phyloP scores from a whole-genome alignment of 2,329 filamentous ascomycete species.

The Clonostachys rhizophaga region DNA sequence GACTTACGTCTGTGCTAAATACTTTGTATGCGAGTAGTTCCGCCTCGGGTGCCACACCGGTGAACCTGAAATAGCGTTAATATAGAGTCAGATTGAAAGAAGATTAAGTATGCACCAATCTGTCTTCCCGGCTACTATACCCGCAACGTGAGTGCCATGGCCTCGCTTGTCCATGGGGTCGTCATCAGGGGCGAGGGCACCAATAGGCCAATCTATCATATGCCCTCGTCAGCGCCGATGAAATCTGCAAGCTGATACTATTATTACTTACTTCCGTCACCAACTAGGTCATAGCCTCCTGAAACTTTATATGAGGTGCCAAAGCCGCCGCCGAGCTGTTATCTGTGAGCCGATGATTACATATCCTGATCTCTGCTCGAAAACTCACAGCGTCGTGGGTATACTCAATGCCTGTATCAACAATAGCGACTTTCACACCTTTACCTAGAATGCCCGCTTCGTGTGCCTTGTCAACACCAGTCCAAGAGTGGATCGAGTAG shows the following conservation, averaged over 20 bases:
- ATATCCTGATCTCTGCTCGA: neutral
- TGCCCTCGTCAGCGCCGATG: conserved; percentile 8
- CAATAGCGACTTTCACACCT: conserved; percentile 14
- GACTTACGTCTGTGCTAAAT: conserved; percentile 5
- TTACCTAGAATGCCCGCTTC: conserved; percentile 11
- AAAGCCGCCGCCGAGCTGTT: conserved; percentile 14
- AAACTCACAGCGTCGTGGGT: conserved; percentile 7
- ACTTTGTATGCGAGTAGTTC: conserved; percentile 19
- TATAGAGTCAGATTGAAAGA: no score
- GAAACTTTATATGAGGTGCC: conserved; percentile 14
- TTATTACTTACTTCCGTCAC: conserved; percentile 21
- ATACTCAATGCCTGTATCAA: conserved; percentile 17
- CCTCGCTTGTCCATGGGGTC: conserved; percentile 17
- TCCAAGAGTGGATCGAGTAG: conserved; percentile 8
- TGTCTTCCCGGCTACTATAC: conserved; percentile 19
- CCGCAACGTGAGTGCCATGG: conserved; percentile 20
- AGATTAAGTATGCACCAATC: conserved; percentile 17
- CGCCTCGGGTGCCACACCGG: conserved; percentile 19
- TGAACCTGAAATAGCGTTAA: conserved; percentile 4
- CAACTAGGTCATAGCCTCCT: conserved; percentile 15
- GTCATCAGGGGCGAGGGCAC: conserved; percentile 19
- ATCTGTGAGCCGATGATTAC: neutral
- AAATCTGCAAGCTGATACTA: no score
- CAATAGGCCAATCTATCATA: conserved; percentile 10
- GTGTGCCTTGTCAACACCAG: conserved; percentile 15